These are phyloP conservation scores for Fulvia fulva DNA, from an alignment of 2,329 filamentous ascomycete species.

Conservation along the genomic window DNA sequence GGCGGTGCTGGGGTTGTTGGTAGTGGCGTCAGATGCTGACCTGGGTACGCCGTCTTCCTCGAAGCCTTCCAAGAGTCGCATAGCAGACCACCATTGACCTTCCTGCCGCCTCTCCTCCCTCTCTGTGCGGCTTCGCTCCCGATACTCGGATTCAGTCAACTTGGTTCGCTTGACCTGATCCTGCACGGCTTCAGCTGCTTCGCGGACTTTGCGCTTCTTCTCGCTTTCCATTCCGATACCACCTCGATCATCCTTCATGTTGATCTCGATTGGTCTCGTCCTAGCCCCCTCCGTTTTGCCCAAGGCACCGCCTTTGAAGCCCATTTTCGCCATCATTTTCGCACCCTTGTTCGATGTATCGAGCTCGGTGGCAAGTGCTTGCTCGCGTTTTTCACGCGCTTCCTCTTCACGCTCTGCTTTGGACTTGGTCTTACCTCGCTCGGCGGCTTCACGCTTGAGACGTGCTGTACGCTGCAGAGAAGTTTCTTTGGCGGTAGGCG, in stretches of 20 bases:
- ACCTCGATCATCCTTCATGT: conserved; percentile 71
- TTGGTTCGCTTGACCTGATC: conserved; percentile 57
- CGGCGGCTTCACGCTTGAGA: conserved; percentile 57
- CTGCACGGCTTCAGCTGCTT: conserved; percentile 53
- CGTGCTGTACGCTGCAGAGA: conserved; percentile 57
- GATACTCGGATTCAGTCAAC: conserved; percentile 66
- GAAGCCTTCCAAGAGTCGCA: conserved; percentile 77
- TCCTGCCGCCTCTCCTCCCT: conserved; percentile 66
- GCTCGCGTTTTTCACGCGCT: conserved; percentile 67
- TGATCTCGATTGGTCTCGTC: conserved; percentile 71
- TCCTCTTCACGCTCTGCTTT: conserved; percentile 79
- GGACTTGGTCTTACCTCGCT: conserved; percentile 61
- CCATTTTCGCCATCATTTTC: conserved; percentile 95
- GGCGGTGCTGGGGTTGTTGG: conserved; percentile 13
- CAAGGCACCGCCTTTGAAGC: conserved; percentile 73
- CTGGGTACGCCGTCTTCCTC: conserved; percentile 49
- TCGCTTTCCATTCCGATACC: conserved; percentile 83
- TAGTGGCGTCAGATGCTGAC: conserved; percentile 17
- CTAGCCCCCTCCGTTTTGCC: conserved; percentile 56
- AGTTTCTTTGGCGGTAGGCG: conserved; percentile 52
- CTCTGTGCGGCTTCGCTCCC: conserved; percentile 67
- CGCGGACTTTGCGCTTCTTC: conserved; percentile 65
- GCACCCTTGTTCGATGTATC: conserved; percentile 69
- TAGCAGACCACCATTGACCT: conserved; percentile 68
- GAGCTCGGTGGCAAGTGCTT: conserved; percentile 63